Conservation (phyloP, 2,329 filamentous ascomycete species). For the Fusarium redolens region DNA sequence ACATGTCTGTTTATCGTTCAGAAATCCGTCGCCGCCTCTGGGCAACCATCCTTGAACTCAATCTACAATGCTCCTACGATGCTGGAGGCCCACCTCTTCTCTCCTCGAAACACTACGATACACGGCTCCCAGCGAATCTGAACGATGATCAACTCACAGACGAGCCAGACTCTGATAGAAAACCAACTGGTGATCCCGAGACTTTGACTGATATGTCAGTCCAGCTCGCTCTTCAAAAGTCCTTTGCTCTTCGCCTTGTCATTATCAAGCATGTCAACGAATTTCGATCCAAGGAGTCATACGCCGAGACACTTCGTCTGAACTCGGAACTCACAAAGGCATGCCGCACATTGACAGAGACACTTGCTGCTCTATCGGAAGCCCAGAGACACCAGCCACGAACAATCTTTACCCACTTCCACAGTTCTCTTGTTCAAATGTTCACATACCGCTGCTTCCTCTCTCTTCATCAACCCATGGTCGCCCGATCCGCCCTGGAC, state of each 20-base stretch:
- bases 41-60: slow-evolving; percentile 66
- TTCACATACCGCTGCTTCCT: slow-evolving; percentile 61
- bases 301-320: slow-evolving; percentile 60
- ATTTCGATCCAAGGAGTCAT: slow-evolving; percentile 55
- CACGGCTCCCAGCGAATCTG: slow-evolving; percentile 60
- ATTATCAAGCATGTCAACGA: slow-evolving; percentile 61
- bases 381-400: slow-evolving; percentile 37
- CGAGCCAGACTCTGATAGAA: slow-evolving; percentile 43
- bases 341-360: slow-evolving; percentile 49
- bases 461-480: slow-evolving; percentile 64
- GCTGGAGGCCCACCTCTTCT: slow-evolving; percentile 63
- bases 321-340: slow-evolving; percentile 58
- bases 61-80: slow-evolving; percentile 63
- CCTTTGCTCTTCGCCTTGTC: slow-evolving; percentile 56
- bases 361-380: slow-evolving; percentile 51
- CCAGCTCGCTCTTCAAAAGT: slow-evolving; percentile 58
- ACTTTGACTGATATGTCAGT: slow-evolving; percentile 60
- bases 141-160: slow-evolving; percentile 63
- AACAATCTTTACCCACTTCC: slow-evolving; percentile 52
- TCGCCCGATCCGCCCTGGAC: slow-evolving; percentile 56
- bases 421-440: slow-evolving; percentile 56
- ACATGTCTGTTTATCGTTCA: slow-evolving; percentile 59
- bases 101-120: slow-evolving; percentile 61
- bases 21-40: slow-evolving; percentile 68
- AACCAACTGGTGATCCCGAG: slow-evolving; percentile 12